Base-by-base conservation (phyloP, 306 rosid genomes). In the Casuarina glauca region DNA sequence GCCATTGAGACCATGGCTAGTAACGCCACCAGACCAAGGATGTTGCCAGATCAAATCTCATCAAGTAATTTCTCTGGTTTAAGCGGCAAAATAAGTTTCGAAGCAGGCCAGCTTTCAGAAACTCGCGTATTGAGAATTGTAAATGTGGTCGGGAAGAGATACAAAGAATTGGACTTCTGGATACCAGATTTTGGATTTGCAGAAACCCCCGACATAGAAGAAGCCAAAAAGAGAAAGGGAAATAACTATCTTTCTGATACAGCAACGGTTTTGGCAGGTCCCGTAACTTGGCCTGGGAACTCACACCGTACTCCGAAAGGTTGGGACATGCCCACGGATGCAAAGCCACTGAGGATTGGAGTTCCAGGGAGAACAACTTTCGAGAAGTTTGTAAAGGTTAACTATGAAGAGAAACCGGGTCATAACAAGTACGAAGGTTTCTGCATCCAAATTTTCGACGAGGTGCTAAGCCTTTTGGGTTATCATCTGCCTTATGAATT, bases 81-180 rank as follows among this genome's bases (percentile, higher is more conserved):
- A 57, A 87, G 93, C 79, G 96, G 97, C 16, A 15, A 80, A 55
- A 81, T 92, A 82, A 80, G 72, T 50, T 89, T 89, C 70, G 73
- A 87, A 67, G 81, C 50, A 67, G 72, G 82, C 0, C 84, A 79
- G 80, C 86, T 85, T n/a, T 67, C 70, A 49, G 79, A 75, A 20
- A 58, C 70, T 75, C 82, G 88, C 0, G 68, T 36, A 1, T 73
- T 90, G 2, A 84, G 86, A 80, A 83, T 93, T 20, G 89, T 87
- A n/a, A 93, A 93, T 61, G 83, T 87, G 32, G 69, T 77, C 70
- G 88, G 78, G 38, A 87, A 64, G 77, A 72, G 74, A 67, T 83
- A 89, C 55, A 84, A 76, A 53, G 91, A 92, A 70, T 68, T 90
- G 61, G 89, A 86, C 73, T 90, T 69, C 63, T 92, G 97, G 97